phyloP scores from a whole-genome alignment of 225 moss, liverwort and hornwort genomes.

The Sphagnum tenellum region DNA sequence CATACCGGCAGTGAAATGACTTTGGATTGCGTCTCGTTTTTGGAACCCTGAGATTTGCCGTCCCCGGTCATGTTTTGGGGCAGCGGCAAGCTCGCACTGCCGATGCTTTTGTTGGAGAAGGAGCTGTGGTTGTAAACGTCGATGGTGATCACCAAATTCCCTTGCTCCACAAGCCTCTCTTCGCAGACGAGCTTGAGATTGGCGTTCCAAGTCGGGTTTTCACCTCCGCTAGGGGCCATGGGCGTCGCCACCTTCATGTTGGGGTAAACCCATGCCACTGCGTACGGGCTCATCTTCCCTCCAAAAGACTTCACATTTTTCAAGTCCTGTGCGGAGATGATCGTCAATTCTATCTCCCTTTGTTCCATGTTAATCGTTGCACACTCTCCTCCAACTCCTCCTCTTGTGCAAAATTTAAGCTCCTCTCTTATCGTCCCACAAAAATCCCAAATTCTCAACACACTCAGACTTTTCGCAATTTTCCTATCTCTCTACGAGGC shows the following conservation, averaged over 20 bases:
- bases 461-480: no score
- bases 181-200: constrained; percentile 30
- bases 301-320: constrained; percentile 59
- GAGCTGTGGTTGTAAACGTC: constrained; percentile 45
- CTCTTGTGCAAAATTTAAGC: no score
- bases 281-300: constrained; percentile 65
- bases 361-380: constrained; percentile 11
- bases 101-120: constrained; percentile 34
- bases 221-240: constrained; percentile 35
- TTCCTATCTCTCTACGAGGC: no score
- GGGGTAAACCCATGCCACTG: constrained; percentile 54
- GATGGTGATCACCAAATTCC: constrained; percentile 30
- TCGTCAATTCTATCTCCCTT: constrained; percentile 25
- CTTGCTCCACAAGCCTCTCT: constrained; percentile 30
- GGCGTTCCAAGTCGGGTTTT: constrained; percentile 57
- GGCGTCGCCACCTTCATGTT: constrained; percentile 25
- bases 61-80: constrained; percentile 11
- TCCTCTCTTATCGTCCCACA: no score
- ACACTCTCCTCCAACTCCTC: no score
- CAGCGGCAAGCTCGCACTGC: constrained; percentile 34
- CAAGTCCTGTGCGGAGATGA: constrained; percentile 19
- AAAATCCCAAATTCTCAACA: no score
- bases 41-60: constrained; percentile 4
- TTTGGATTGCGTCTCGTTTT: no score
- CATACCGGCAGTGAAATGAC: no score